Evolutionary conservation across 2,329 filamentous ascomycete species (phyloP).

Genomic region (Xylariales sp.): DNA sequence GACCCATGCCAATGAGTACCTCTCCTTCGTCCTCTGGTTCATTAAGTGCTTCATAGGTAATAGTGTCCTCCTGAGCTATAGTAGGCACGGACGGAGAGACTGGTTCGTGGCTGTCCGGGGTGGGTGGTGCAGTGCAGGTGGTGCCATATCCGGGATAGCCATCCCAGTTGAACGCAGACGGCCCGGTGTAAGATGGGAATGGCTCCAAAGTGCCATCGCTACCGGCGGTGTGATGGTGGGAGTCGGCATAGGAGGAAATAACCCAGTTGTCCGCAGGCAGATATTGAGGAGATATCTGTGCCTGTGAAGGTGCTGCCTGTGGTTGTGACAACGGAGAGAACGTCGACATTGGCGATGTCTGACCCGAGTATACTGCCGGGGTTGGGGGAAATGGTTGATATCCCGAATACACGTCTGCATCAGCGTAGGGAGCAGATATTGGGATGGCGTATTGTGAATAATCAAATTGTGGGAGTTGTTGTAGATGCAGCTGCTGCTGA

Average conservation of each 20-base stretch:
- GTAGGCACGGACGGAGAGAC: constrained; percentile 42
- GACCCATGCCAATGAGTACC: constrained; percentile 75
- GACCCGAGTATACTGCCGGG: constrained; percentile 51
- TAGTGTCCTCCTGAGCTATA: constrained; percentile 43
- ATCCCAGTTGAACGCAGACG: constrained; percentile 36
- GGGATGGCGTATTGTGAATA: constrained; percentile 34
- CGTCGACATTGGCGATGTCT: constrained; percentile 50
- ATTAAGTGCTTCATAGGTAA: constrained; percentile 44
- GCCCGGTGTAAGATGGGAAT: constrained; percentile 22
- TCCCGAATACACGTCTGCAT: constrained; percentile 35
- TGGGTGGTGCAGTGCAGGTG: constrained; percentile 49
- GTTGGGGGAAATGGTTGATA: constrained; percentile 46
- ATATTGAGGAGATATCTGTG: constrained; percentile 31
- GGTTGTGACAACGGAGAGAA: constrained; percentile 52
- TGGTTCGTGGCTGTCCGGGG: constrained; percentile 53
- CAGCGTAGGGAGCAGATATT: constrained; percentile 31
- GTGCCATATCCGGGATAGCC: constrained; percentile 37
- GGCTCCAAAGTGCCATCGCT: constrained; percentile 24
- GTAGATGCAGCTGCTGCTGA: constrained; percentile 31
- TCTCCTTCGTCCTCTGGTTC: constrained; percentile 57
- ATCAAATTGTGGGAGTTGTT: constrained; percentile 29
- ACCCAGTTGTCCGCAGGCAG: constrained; percentile 34
- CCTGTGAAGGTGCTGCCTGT: constrained; percentile 28
- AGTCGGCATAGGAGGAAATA: constrained; percentile 23
- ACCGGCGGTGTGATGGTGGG: constrained; percentile 16